Evolutionary conservation across 1,139 yeast species (phyloP).

Genomic region (Pichia sp.): DNA sequence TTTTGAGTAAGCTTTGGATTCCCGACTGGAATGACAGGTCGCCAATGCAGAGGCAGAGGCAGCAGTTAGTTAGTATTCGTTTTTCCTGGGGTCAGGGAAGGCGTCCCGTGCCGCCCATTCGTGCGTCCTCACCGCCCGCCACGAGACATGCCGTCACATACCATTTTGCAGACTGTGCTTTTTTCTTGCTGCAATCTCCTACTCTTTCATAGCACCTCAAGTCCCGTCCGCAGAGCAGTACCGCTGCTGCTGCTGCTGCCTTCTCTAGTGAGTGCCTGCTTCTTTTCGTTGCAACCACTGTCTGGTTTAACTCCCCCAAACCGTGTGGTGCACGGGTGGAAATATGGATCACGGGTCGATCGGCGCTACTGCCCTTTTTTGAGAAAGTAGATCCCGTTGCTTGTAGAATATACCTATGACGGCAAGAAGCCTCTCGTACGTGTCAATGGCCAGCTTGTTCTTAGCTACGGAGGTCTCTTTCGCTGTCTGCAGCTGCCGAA

Average conservation of each 20-base stretch:
- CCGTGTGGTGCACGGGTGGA: conserved; percentile 3
- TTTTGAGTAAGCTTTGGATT: conserved; percentile 42
- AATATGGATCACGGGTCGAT: not conserved
- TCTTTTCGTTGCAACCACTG: conserved; percentile 3
- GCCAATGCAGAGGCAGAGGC: not conserved
- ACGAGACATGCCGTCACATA: not conserved
- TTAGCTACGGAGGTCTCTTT: not conserved
- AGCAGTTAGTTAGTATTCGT: conserved; percentile 7
- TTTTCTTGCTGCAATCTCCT: not conserved
- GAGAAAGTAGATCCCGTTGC: conserved; percentile 11
- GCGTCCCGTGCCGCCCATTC: too few species aligned
- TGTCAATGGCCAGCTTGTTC: not conserved
- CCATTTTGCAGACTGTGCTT: not conserved
- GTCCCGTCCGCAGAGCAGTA: not conserved
- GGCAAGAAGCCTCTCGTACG: conserved; percentile 3
- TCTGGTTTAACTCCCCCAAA: too few species aligned
- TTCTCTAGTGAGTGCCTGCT: not conserved
- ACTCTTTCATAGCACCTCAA: too few species aligned
- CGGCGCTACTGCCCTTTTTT: not conserved
- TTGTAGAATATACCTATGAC: conserved; percentile 12
- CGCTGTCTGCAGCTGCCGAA: conserved; percentile 21
- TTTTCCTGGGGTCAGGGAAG: too few species aligned
- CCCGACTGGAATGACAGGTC: conserved; percentile 34
- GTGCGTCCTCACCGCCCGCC: too few species aligned
- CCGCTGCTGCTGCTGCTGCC: not conserved